phyloP scores from a whole-genome alignment of 805 yeast species.

The Hanseniaspora hatyaiensis region DNA sequence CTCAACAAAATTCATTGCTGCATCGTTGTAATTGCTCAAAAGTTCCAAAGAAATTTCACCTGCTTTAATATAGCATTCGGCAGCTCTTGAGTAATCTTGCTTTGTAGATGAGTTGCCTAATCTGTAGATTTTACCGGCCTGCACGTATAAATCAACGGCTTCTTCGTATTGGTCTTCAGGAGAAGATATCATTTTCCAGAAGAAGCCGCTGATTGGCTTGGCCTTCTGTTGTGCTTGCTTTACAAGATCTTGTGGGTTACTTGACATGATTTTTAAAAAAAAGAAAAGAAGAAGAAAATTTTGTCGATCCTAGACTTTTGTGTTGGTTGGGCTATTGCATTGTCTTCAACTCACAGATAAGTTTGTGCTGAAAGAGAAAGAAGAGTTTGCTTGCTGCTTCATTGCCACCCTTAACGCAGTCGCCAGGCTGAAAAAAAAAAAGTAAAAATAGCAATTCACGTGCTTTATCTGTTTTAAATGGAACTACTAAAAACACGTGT shows the following conservation, averaged over 20 bases:
- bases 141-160: constrained; percentile 78
- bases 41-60: neutral
- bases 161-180: constrained; percentile 64
- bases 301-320: neutral
- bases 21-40: constrained; percentile 65
- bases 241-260: constrained; percentile 26
- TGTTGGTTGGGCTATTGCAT: too few species aligned
- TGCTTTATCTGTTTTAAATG: too few species aligned
- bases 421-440: too few species aligned
- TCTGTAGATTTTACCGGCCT: constrained; percentile 87
- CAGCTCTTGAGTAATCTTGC: constrained; percentile 71
- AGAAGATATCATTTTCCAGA: constrained; percentile 53
- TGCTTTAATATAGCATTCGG: constrained; percentile 61
- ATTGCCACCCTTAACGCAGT: too few species aligned
- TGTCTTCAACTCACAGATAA: too few species aligned
- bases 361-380: too few species aligned
- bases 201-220: constrained; percentile 52
- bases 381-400: too few species aligned
- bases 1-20: constrained; percentile 79
- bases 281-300: too few species aligned
- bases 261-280: constrained; percentile 4
- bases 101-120: constrained; percentile 71
- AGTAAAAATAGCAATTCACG: too few species aligned
- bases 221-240: constrained; percentile 54
- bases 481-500: too few species aligned